Evolutionary conservation across 2,329 filamentous ascomycete species (phyloP).

Genomic region (Tolypocladium sp.): DNA sequence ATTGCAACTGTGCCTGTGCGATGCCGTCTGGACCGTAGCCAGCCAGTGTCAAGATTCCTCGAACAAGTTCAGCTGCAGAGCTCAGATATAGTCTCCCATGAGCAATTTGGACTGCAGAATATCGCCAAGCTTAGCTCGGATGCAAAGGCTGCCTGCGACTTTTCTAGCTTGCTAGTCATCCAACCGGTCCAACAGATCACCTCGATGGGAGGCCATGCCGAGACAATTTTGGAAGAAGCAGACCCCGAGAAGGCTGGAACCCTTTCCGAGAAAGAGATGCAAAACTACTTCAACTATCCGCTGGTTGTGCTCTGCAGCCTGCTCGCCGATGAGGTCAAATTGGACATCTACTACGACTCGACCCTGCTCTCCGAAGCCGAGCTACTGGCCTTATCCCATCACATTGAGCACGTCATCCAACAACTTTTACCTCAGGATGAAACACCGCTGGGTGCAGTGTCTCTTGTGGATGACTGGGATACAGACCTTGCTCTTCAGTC

Average conservation of each 20-base stretch:
- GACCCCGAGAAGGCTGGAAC: not conserved
- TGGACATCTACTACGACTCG: slow-evolving; percentile 4
- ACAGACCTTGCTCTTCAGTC: not conserved
- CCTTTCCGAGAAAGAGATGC: slow-evolving; percentile 2
- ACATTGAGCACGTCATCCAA: not conserved
- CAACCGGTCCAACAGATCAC: not conserved
- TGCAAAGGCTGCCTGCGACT: not conserved
- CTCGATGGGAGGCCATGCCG: slow-evolving; percentile 2
- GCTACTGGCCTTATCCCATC: slow-evolving; percentile 1
- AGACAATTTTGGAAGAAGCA: slow-evolving; percentile 9
- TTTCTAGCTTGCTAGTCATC: not conserved
- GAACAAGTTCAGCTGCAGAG: not conserved
- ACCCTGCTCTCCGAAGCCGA: not conserved
- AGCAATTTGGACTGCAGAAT: not conserved
- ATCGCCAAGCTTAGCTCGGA: not conserved
- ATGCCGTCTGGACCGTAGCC: not conserved
- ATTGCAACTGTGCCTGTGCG: not conserved
- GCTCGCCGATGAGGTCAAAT: not conserved
- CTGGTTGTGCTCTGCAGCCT: slow-evolving; percentile 1
- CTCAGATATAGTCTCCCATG: not conserved
- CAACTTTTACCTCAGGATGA: not conserved
- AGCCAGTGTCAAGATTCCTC: not conserved
- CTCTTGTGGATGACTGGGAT: not conserved
- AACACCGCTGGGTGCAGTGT: not conserved
- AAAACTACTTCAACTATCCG: slow-evolving; percentile 7